A percentile compares a stretch with the other conserved stretches of the same genome.
Evolutionary conservation across 179 eudicot species (phyloP).

Genomic region (Spergularia azorica): DNA sequence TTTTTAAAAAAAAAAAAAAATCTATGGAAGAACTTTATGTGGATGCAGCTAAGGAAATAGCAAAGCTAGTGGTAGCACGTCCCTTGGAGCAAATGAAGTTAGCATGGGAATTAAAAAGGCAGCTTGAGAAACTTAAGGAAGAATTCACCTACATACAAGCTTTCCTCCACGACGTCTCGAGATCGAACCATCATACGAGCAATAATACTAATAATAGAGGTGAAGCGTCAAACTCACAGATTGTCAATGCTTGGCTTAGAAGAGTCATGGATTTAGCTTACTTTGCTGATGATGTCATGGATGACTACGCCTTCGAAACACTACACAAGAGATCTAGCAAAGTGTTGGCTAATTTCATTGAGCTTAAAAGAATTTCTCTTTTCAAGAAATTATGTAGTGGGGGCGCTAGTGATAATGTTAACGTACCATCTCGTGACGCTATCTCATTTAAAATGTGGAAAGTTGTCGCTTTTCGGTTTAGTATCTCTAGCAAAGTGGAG

Average conservation of each 20-base stretch:
- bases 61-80: constrained; percentile 17
- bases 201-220: neutral
- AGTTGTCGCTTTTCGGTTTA: neutral
- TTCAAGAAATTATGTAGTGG: neutral
- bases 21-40: constrained; percentile 11
- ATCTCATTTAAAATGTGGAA: constrained; percentile 11
- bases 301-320: constrained; percentile 13
- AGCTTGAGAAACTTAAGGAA: constrained; percentile 19
- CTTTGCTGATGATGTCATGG: constrained; percentile 28
- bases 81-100: constrained; percentile 20
- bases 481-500: constrained; percentile 21
- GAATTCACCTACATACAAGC: constrained; percentile 21
- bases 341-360: neutral
- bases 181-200: neutral
- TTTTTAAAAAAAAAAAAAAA: neutral
- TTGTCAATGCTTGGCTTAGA: constrained; percentile 21
- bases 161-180: constrained; percentile 9
- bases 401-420: neutral
- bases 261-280: constrained; percentile 26
- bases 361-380: neutral
- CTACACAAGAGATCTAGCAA: constrained; percentile 6
- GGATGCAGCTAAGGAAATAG: constrained; percentile 25
- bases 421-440: neutral
- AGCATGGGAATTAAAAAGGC: constrained; percentile 19
- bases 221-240: neutral